These are phyloP conservation scores for Ceratobasidium sp. DNA, from an alignment of 1,284 basidiomycete genomes.

Conservation along the genomic window DNA sequence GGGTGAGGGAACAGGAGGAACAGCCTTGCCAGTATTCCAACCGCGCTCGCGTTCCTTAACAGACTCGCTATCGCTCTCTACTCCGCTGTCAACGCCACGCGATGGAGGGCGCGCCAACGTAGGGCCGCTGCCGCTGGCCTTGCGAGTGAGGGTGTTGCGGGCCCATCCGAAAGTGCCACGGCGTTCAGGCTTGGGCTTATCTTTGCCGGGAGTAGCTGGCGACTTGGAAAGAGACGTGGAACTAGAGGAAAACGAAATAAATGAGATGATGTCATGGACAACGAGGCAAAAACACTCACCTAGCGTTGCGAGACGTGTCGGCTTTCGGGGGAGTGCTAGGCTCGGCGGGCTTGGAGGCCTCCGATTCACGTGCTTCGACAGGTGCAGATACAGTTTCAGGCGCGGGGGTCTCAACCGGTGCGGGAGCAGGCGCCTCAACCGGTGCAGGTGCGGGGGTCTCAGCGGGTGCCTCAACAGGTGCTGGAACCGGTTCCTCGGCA, in stretches of 20 bases:
- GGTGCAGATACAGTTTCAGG: background rate
- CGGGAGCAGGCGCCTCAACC: slow-evolving; percentile 3
- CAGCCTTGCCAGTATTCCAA: slow-evolving; percentile 28
- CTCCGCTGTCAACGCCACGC: slow-evolving; percentile 19
- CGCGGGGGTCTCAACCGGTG: background rate
- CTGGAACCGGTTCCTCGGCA: background rate
- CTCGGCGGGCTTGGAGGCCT: slow-evolving; percentile 14
- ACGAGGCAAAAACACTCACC: slow-evolving; percentile 39
- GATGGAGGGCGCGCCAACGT: slow-evolving; percentile 16
- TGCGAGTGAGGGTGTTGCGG: slow-evolving; percentile 24
- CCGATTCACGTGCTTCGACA: background rate
- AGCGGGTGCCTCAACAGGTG: slow-evolving; percentile 8
- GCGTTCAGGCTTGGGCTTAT: slow-evolving; percentile 30
- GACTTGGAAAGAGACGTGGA: slow-evolving; percentile 28
- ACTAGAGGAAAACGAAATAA: slow-evolving; percentile 22
- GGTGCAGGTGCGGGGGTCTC: background rate
- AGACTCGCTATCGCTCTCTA: slow-evolving; percentile 27
- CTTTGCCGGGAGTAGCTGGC: slow-evolving; percentile 23
- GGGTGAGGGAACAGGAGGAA: slow-evolving; percentile 25
- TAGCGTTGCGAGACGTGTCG: slow-evolving; percentile 27
- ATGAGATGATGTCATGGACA: slow-evolving; percentile 32
- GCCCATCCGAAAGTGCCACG: slow-evolving; percentile 37
- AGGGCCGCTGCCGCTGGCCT: slow-evolving; percentile 5
- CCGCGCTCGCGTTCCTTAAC: slow-evolving; percentile 38
- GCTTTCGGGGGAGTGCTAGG: slow-evolving; percentile 28